phyloP scores from a whole-genome alignment of 2,329 filamentous ascomycete species.

The Fusarium devonianum region DNA sequence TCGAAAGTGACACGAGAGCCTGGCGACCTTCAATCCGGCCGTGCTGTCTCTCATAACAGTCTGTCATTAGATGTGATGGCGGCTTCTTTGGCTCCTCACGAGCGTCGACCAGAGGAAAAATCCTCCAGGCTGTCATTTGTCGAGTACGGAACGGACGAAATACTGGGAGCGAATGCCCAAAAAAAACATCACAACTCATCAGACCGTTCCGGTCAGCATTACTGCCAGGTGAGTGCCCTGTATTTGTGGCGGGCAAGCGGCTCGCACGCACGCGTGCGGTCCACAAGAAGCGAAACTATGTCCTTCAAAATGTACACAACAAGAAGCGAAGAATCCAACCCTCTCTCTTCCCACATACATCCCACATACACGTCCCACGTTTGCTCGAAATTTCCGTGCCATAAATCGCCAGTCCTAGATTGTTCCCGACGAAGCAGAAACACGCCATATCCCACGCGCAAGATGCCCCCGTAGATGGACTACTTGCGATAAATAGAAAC shows the following conservation, averaged over 20 bases:
- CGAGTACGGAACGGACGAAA: no score
- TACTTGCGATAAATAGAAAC: slow-evolving; percentile 12
- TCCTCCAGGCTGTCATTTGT: no score
- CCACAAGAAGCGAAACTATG: slow-evolving; percentile 35
- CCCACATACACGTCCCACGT: slow-evolving; percentile 14
- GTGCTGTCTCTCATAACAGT: no score
- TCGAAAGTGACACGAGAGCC: no score
- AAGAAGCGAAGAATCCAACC: slow-evolving; percentile 42
- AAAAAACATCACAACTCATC: neutral
- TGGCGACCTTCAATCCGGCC: no score
- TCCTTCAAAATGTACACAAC: slow-evolving; percentile 41
- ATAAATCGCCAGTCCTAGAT: slow-evolving; percentile 25
- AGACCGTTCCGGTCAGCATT: no score
- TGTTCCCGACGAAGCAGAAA: slow-evolving; percentile 18
- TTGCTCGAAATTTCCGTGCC: slow-evolving; percentile 20
- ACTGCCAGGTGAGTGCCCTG: slow-evolving; percentile 26
- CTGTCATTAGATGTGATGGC: no score
- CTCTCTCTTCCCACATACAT: slow-evolving; percentile 12
- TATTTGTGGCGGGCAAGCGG: slow-evolving; percentile 28
- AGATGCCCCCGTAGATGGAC: slow-evolving; percentile 23
- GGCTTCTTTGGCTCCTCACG: no score
- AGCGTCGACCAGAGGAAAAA: no score
- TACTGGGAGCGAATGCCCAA: no score
- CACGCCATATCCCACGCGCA: slow-evolving; percentile 8
- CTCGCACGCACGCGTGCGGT: slow-evolving; percentile 16